Base-by-base conservation (phyloP, 768 basidiomycete genomes). In the Hortiboletus campestris region DNA sequence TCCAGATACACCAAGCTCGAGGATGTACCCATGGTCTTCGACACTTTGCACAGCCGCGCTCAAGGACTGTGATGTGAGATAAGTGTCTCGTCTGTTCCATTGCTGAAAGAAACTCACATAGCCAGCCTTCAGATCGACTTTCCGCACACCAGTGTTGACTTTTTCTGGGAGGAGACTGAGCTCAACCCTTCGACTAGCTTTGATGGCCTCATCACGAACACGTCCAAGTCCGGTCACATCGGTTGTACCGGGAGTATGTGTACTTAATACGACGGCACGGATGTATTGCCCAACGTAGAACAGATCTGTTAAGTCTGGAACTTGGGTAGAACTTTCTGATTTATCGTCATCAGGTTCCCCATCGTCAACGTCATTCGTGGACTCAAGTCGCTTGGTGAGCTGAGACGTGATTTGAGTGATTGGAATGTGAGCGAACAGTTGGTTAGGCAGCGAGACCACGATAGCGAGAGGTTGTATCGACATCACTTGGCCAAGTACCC, bases 11-110 rank as follows among this genome's bases (percentile, higher is more conserved):
- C 94, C 96, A 38, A 97, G 75, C 60, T 94, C 91, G 9, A 99
- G 78, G 53, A 88, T 82, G 74, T 96, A 98, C 2, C 97, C 95
- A 69, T 97, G 92, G 65, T 98, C 97, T 74, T 99, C 97, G 17
- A 90, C 75, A 63, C 88, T 91, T 72, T 85, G 86, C 47, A 96
- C 79, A 34, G 86, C 83, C 13, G 84, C 90, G 0, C 86, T 81
- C 43, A 97, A 65, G 20, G 84, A 85, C 93, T 95, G 65, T 14
- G 47, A 19, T 49, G 11, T 31, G 36, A 31, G 25, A 50, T 53
- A 39, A 67, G 28, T 40, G 14, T 16, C 47, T 38, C 11, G 36
- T 11, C 14, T 51, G 10, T 55, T 48, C 46, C 36, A 58, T 29
- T 43, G 25, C 19, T 29, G 35, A 51, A 49, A 32, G 38, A 31